Evolutionary conservation across 2,329 filamentous ascomycete genomes (phyloP).

Genomic region (Ophiostoma sp.): DNA sequence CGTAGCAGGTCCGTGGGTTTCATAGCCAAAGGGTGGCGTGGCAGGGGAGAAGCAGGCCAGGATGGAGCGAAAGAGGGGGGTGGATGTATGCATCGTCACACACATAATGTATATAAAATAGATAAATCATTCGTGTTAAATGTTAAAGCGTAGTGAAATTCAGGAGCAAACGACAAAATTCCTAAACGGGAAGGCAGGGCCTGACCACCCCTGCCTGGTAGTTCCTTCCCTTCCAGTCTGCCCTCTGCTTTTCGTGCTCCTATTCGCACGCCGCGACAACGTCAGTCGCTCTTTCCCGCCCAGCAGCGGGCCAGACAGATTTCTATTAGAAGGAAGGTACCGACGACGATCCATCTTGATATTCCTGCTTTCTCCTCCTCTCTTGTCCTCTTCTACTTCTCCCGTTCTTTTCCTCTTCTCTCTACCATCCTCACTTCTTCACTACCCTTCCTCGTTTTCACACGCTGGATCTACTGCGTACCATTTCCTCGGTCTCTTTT

Average conservation of each 20-base stretch:
- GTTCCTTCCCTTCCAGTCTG: not conserved
- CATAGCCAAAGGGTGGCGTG: not conserved
- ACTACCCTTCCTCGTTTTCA: not conserved
- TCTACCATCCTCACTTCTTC: not conserved
- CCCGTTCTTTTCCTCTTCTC: not conserved
- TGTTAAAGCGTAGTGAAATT: not conserved
- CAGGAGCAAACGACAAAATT: not conserved
- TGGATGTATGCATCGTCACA: conserved; percentile 3
- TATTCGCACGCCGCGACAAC: not conserved
- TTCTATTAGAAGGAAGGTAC: conserved; percentile 21
- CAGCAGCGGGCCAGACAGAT: not conserved
- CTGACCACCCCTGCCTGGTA: not conserved
- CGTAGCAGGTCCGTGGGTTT: conserved; percentile 1
- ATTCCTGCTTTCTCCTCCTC: conserved; percentile 15
- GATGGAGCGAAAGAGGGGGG: conserved; percentile 1
- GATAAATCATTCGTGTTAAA: not conserved
- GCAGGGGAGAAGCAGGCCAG: conserved; percentile 1
- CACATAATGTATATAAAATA: not conserved
- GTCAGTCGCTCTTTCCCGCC: conserved; percentile 17
- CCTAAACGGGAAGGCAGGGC: conserved; percentile 14
- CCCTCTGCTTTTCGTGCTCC: not conserved
- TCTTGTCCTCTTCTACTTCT: not conserved
- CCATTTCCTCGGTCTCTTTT: not conserved
- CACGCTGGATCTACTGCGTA: not conserved
- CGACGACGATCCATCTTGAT: conserved; percentile 17